Base-by-base conservation (phyloP, 352 stramenopile species). In the Pythium guiyangense region DNA sequence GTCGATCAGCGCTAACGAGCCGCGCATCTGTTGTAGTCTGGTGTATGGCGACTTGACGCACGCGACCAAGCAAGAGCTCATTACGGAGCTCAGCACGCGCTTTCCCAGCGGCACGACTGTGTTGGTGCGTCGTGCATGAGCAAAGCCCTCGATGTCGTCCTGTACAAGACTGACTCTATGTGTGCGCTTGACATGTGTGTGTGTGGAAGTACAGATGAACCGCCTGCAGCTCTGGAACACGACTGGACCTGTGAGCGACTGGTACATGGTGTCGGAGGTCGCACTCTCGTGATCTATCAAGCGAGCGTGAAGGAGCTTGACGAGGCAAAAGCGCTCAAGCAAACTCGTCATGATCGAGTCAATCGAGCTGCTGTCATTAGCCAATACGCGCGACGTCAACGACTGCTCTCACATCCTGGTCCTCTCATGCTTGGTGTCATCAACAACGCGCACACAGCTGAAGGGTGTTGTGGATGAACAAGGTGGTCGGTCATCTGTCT, bases 171-270 rank as follows among this genome's bases (percentile, higher is more conserved):
- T 39, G 20, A 25, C 35, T 45, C 22, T 25, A 26, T 48, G 31
- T 17, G 44, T 48, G 35, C 15, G n/a, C 27, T 39, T 12, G 4
- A 25, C 5, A 9, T 35, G 6, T 44, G 27, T 25, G 40, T 34
- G 22, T 27, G 8, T 5, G 17, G 26, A 4, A 8, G 25, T 22
- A 20, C 49, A 81, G 72, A 57, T 81, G 59, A 49, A 67, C 10
- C 63, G 52, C 57, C 57, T 88, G 46, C 77, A 88, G 46, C 60
- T 86, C 22, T 88, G 77, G 77, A 67, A 67, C 31, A 88, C 77
- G 8, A 62, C 71, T 0, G 71, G 71, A 0, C 47, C 63, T 0
- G 74, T 86, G 14, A 60, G 70, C 22, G 57, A 59, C 4, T 88
- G 77, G 75, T 52, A 67, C 27, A 42, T 82, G 26, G 61, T 84